phyloP scores from a whole-genome alignment of 73 alveolate genomes.

The Paramecium pentaurelia region DNA sequence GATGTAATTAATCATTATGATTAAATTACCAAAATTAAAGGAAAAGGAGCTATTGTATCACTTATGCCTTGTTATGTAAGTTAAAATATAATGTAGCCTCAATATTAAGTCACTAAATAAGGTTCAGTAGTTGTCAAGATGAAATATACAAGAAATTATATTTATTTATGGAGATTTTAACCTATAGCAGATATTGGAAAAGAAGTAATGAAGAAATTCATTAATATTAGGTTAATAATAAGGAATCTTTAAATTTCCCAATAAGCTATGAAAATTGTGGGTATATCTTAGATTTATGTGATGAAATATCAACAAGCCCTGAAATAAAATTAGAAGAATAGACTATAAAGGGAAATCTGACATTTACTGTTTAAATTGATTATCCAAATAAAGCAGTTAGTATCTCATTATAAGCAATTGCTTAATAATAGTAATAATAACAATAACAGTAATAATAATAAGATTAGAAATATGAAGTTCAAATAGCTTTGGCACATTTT shows the following conservation, averaged over 20 bases:
- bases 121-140: neutral
- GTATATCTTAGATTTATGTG: neutral
- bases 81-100: neutral
- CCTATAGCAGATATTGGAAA: neutral
- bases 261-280: neutral
- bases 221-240: neutral
- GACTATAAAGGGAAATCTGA: neutral
- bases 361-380: neutral
- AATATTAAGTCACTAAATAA: neutral
- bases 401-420: neutral
- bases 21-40: neutral
- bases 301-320: neutral
- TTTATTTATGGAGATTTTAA: slow-evolving; percentile 10
- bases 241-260: neutral
- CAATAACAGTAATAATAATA: neutral
- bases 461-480: neutral
- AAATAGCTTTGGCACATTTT: neutral
- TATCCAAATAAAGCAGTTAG: neutral
- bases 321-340: neutral
- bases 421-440: neutral
- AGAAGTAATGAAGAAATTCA: neutral
- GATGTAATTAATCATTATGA: neutral
- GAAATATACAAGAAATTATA: neutral
- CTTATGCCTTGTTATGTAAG: neutral
- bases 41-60: neutral